Conservation (phyloP, 345 rosid genomes). For the Linum trigynum region DNA sequence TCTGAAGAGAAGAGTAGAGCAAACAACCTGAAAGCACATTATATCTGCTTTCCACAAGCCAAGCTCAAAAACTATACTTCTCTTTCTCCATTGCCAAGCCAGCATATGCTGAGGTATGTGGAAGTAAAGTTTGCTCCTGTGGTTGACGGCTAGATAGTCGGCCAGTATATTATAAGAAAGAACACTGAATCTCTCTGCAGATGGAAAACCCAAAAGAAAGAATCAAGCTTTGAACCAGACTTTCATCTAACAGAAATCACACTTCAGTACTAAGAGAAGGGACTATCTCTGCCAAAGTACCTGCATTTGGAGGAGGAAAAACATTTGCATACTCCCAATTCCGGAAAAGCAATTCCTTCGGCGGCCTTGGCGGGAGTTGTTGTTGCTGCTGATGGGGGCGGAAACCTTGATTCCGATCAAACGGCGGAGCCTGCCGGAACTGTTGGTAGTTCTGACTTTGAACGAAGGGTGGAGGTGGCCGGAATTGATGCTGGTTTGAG, state of each 20-base stretch:
- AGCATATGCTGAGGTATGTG: constrained; percentile 70
- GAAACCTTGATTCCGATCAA: constrained; percentile 29
- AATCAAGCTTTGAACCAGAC: not conserved
- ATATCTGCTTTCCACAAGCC: constrained; percentile 88
- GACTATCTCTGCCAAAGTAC: constrained; percentile 21
- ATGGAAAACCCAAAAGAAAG: not conserved
- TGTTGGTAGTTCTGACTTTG: constrained; percentile 17
- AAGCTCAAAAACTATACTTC: constrained; percentile 65
- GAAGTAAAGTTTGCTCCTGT: constrained; percentile 63
- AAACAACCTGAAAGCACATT: constrained; percentile 82
- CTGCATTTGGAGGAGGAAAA: constrained; percentile 43
- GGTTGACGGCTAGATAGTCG: constrained; percentile 75
- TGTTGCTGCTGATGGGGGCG: constrained; percentile 28
- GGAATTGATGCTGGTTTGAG: constrained; percentile 22
- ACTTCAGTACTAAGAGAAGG: not conserved
- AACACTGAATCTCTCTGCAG: constrained; percentile 64
- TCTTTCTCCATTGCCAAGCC: constrained; percentile 82
- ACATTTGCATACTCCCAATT: constrained; percentile 63
- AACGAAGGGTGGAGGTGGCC: constrained; percentile 21
- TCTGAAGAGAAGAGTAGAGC: not conserved
- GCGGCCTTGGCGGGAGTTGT: constrained; percentile 32
- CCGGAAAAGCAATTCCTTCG: constrained; percentile 56
- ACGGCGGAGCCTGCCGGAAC: constrained; percentile 27
- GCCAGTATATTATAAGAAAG: constrained; percentile 88
- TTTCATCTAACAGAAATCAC: not conserved